Evolutionary conservation across 2,329 filamentous ascomycete species (phyloP), one percentile per base, ranked within the genome.

Genomic region (Zasmidium angulare): DNA sequence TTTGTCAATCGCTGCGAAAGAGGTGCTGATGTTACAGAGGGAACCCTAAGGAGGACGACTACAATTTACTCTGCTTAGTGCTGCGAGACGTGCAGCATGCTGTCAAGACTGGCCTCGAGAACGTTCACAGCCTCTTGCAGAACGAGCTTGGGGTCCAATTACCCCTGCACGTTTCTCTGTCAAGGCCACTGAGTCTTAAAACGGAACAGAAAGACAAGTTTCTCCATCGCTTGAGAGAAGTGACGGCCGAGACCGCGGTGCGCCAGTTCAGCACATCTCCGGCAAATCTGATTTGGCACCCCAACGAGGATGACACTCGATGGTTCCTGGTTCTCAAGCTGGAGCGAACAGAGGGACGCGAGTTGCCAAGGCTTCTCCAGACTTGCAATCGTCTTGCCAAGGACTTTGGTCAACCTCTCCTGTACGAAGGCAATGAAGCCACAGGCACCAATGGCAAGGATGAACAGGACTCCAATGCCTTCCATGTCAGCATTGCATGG

Each of bases 401-500:
- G 20, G 71, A 70, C 1, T 89, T 87, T 72, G 80, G 79, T 0
- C 90, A 96, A 70, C 87, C 89, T 1, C 75, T 82, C 22, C 81
- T 98, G 1, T 98, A 98, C 69, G 69, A 73, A 2, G 71, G 71
- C 19, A 66, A 64, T 9, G 56, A 52, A 7, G 55, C 52, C 31
- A 55, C 56, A 29, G 14, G 21, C 11, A 3, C 50, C 48, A 57
- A 48, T 57, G 20, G 46, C 40, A 2, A 29, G 61, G 21, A 36
- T 20, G 21, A 11, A 9, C 19, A 14, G 21, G 20, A 46, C 19
- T 46, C 58, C 31, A 54, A 66, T 23, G 40, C 40, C 23, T 97
- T 97, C 70, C 95, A 99, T 75, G 78, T 98, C 60, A 96, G 92
- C 49, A 85, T 99, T 57, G 95, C 89, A 0, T 98, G 93, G 95